Evolutionary conservation across 2,329 filamentous ascomycete genomes (phyloP).

Genomic region (Diaporthe nobilis): DNA sequence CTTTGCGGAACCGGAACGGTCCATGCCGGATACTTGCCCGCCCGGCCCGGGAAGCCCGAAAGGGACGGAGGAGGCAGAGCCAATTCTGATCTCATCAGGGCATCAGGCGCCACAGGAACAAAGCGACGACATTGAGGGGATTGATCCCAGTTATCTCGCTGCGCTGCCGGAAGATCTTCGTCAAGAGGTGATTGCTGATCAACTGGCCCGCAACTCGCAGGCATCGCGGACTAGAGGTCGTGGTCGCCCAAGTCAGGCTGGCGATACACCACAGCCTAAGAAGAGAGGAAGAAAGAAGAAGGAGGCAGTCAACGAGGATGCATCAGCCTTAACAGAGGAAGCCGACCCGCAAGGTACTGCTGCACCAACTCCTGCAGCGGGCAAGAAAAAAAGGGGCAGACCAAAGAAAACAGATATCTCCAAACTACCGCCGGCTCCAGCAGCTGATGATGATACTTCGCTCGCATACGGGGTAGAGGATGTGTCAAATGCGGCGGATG

Average conservation of each 20-base stretch:
- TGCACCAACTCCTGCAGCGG: slow-evolving; percentile 4
- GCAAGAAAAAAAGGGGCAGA: slow-evolving; percentile 57
- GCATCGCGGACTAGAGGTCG: slow-evolving; percentile 40
- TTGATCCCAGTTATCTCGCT: slow-evolving; percentile 37
- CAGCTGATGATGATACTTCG: slow-evolving; percentile 12
- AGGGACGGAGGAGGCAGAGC: not conserved
- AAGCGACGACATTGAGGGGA: not conserved
- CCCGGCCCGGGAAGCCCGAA: not conserved
- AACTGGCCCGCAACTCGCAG: slow-evolving; percentile 33
- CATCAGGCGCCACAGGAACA: slow-evolving; percentile 10
- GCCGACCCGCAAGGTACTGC: slow-evolving; percentile 32
- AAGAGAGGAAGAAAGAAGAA: slow-evolving; percentile 51
- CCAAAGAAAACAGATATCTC: slow-evolving; percentile 55
- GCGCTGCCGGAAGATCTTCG: slow-evolving; percentile 38
- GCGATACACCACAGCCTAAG: slow-evolving; percentile 42
- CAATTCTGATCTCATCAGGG: slow-evolving; percentile 24
- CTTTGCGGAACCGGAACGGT: not conserved
- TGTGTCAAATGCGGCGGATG: not conserved
- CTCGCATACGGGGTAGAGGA: slow-evolving; percentile 11
- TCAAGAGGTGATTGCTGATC: slow-evolving; percentile 37
- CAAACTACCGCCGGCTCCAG: slow-evolving; percentile 35
- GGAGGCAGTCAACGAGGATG: slow-evolving; percentile 33
- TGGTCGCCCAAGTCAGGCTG: slow-evolving; percentile 28
- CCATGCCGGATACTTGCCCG: slow-evolving; percentile 40
- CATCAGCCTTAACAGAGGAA: not conserved